Conservation (phyloP, 2,329 filamentous ascomycete genomes). For the Purpureocillium lavendulum region DNA sequence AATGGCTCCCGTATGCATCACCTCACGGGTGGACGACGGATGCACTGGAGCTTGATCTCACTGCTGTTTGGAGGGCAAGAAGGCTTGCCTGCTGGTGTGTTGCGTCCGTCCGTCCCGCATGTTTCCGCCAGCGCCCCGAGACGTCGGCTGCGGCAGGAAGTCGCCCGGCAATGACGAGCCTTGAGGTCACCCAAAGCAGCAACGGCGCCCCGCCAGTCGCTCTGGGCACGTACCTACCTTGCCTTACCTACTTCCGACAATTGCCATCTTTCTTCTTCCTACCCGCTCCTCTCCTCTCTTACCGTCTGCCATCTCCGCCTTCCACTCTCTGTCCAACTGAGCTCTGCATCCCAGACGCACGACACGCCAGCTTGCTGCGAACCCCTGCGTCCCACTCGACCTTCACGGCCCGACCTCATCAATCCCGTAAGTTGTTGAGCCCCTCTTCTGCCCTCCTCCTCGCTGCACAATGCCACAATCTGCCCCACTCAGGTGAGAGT, state of each 20-base stretch:
- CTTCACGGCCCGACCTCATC: neutral
- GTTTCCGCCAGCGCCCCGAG: conserved; percentile 18
- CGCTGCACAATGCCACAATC: neutral
- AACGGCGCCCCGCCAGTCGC: conserved; percentile 1
- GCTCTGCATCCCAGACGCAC: no score
- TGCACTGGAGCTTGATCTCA: no score
- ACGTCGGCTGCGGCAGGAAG: conserved; percentile 19
- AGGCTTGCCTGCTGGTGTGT: no score
- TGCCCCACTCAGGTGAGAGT: no score
- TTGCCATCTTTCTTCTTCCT: no score
- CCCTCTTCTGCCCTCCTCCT: conserved; percentile 1
- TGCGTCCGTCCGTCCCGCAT: conserved; percentile 17
- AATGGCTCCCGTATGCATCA: no score
- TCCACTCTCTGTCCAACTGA: neutral
- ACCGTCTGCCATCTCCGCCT: neutral
- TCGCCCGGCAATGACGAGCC: conserved; percentile 18
- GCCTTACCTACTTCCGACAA: no score
- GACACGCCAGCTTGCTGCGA: neutral
- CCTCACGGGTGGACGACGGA: no score
- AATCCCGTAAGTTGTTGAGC: conserved; percentile 3
- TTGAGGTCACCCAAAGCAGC: neutral
- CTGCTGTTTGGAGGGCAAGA: no score
- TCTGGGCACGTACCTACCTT: no score
- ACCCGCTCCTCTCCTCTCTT: neutral
- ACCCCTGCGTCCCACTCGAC: neutral